Percentiles rank a stretch among this genome's conserved stretches.
These are phyloP conservation scores for Madurella fahalii DNA, from an alignment of 2,329 filamentous ascomycete species.

Conservation along the genomic window DNA sequence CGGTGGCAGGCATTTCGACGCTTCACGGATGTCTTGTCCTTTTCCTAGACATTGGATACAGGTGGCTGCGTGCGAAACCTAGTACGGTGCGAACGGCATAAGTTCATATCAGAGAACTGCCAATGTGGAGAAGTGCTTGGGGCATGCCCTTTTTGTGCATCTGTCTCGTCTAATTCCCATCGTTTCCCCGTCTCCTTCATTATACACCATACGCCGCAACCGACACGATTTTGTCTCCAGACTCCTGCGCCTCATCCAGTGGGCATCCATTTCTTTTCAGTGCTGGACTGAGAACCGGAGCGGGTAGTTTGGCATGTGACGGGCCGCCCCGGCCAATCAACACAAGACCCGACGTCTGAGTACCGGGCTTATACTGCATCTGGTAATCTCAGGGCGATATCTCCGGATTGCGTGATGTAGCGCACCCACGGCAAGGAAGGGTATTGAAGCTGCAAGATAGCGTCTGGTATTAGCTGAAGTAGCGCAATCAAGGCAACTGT, in stretches of 20 bases:
- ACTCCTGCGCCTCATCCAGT: background rate
- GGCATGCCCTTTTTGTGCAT: background rate
- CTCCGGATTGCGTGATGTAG: conserved; percentile 97
- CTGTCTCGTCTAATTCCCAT: conserved; percentile 1
- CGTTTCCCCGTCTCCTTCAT: conserved; percentile 1
- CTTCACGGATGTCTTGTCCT: background rate
- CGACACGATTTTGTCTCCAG: conserved; percentile 1
- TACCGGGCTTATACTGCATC: conserved; percentile 63
- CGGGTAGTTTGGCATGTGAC: background rate
- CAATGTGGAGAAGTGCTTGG: background rate
- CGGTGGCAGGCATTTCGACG: background rate
- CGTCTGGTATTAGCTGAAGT: conserved; percentile 5
- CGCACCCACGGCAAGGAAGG: conserved; percentile 95
- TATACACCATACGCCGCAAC: conserved; percentile 12
- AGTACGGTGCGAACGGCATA: too few species aligned
- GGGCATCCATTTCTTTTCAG: background rate
- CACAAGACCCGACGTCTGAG: background rate
- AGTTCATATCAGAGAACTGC: background rate
- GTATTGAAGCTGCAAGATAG: conserved; percentile 75
- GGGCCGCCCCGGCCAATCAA: too few species aligned
- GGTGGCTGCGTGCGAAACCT: too few species aligned
- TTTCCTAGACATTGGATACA: background rate
- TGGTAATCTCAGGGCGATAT: conserved; percentile 92
- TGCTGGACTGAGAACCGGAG: background rate
- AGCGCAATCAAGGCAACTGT: background rate